Evolutionary conservation across 2,329 filamentous ascomycete genomes (phyloP), one percentile per base, ranked within the genome.

Genomic region (Tolypocladium pustulatum): DNA sequence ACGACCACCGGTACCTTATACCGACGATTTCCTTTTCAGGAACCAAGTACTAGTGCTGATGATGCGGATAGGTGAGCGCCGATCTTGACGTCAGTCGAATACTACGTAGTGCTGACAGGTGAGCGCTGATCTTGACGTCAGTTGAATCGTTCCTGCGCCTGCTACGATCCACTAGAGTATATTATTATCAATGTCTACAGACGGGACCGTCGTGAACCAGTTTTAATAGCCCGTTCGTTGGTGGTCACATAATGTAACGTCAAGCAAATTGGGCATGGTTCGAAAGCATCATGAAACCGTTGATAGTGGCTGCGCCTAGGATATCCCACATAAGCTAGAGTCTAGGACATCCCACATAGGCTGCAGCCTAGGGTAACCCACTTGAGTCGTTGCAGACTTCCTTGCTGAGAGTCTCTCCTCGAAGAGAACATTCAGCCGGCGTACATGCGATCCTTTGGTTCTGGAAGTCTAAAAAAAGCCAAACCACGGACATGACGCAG

Each of bases 401-500:
- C 70, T 66, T 15, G 71, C 69, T n/a, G 69, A 40, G 4, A 73
- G 63, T 17, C 60, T 58, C 49, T 64, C 60, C 59, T 72, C 69
- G 57, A 72, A 73, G 8, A 72, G 63, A 51, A 68, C 40, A 46
- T 73, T 70, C 54, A 73, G 57, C 62, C 75, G 3, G 74, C 76
- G 60, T 76, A 78, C 0, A 75, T 75, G 7, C 76, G 69, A 9
- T 73, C 79, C 57, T 77, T 80, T 0, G 82, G 81, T 64, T 85
- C 82, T 3, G 81, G 80, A 2, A 82, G 68, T 55, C 77, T 76
- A 64, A 72, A 72, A 62, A 71, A 81, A 79, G 77, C 74, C 82
- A 84, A 0, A 76, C 60, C 0, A 77, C 68, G 22, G 77, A 78
- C 2, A 78, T 36, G 6, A 81, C 67, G 63, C 80, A 80, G 22